Evolutionary conservation across 108 stramenopile species (phyloP).

Genomic region (Hondaea fermentalgiana): DNA sequence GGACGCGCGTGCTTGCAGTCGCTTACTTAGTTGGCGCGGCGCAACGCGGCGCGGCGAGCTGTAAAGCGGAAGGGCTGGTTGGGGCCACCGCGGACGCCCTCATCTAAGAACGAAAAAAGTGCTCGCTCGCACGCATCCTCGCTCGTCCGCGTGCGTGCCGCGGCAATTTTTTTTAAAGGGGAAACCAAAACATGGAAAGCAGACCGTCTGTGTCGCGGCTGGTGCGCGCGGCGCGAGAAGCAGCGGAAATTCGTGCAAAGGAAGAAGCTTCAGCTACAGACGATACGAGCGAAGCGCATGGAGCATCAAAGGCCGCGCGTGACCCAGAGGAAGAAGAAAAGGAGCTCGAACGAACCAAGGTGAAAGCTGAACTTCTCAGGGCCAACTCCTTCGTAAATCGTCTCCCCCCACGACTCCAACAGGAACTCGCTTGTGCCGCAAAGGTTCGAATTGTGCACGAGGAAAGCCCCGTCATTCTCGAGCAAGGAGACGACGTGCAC

Average conservation of each 20-base stretch:
- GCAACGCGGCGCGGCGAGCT: too few species aligned
- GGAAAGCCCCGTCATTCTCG: neutral
- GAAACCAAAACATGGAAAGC: neutral
- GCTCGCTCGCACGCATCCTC: too few species aligned
- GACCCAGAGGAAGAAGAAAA: neutral
- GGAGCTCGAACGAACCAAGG: neutral
- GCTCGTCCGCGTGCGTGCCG: too few species aligned
- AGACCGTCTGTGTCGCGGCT: neutral
- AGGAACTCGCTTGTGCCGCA: neutral
- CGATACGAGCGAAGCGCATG: neutral
- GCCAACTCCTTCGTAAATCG: neutral
- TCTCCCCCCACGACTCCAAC: neutral
- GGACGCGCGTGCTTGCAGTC: too few species aligned
- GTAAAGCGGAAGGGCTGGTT: too few species aligned
- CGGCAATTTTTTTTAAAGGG: neutral
- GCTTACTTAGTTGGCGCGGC: too few species aligned
- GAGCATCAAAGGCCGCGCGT: neutral
- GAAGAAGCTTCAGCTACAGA: neutral
- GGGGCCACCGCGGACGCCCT: too few species aligned
- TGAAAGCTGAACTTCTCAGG: neutral
- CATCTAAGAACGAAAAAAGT: too few species aligned
- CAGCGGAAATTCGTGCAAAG: neutral
- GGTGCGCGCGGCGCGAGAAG: neutral
- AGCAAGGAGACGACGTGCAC: neutral
- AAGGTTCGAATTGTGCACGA: neutral